phyloP scores from a whole-genome alignment of 352 stramenopile genomes.

The Phytophthora multivora region DNA sequence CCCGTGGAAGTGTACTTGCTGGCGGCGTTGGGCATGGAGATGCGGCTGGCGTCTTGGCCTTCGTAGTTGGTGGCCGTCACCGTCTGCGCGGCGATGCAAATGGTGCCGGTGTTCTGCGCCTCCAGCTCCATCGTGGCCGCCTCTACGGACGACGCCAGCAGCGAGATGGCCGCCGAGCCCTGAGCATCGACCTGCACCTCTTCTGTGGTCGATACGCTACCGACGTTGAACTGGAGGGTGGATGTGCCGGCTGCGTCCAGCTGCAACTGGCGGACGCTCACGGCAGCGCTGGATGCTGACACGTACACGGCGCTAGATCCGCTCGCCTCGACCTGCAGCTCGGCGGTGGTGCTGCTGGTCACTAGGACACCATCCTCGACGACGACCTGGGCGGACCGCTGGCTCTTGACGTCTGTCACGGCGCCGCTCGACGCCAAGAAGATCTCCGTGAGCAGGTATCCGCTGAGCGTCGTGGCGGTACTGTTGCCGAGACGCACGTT shows the following conservation, averaged over 20 bases:
- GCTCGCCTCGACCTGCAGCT: constrained; percentile 32
- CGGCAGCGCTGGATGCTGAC: constrained; percentile 11
- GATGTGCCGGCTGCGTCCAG: constrained; percentile 16
- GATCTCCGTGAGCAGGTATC: constrained; percentile 42
- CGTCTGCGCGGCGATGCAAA: constrained; percentile 27
- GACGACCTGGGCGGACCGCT: constrained; percentile 31
- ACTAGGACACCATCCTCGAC: constrained; percentile 36
- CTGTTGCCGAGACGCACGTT: constrained; percentile 29
- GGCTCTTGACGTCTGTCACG: constrained; percentile 36
- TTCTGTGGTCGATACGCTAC: constrained; percentile 21
- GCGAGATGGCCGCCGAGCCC: constrained; percentile 13
- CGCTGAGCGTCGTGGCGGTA: constrained; percentile 15
- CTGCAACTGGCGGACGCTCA: constrained; percentile 31
- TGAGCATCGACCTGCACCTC: constrained; percentile 26
- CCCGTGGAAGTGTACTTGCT: constrained; percentile 36
- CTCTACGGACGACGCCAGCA: constrained; percentile 30
- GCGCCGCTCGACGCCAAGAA: constrained; percentile 22
- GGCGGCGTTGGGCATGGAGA: constrained; percentile 41
- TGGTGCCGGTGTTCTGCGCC: constrained; percentile 19
- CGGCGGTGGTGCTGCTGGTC: constrained; percentile 23
- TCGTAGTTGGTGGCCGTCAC: constrained; percentile 31
- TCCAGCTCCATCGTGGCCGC: constrained; percentile 27
- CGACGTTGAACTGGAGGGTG: constrained; percentile 32
- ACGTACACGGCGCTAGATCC: constrained; percentile 41
- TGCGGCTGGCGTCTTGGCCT: constrained; percentile 20